Evolutionary conservation across 164 flowering plant species (phyloP), one percentile per base, ranked within the genome.

Genomic region (Houttuynia cordata): DNA sequence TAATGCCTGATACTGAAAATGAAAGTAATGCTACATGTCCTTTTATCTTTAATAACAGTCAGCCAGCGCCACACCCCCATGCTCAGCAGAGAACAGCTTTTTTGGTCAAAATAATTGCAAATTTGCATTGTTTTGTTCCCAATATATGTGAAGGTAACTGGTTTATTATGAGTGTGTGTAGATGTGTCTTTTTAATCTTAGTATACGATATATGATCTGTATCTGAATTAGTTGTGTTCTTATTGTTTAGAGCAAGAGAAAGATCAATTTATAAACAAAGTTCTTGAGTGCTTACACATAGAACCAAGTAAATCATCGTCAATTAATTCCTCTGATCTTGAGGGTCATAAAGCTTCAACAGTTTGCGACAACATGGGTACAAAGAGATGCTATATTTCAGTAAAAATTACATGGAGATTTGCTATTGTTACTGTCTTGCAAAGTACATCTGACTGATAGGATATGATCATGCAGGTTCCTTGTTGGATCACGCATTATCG

Each of bases 101-200:
- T 51, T 72, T 94, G 77, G 86, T 94, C 71, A 94, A 94, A 87
- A 74, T 91, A 55, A 81, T 94, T 63, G 99, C 99, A 67, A 91
- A 94, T 74, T 96, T 94, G 54, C 97, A 91, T 58, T 94, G 95
- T 70, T 91, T 84, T 80, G 83, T 86, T 68, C 97, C 96, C 50
- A 76, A 72, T 62, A 80, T 94, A 13, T 94, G 99, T 71, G 83
- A 83, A 84, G 99, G 99, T 94, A 23, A 66, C 13, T 45, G 8
- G 8, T 14, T 8, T 1, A 23, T 24, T 54, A 23, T 54, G 24
- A 5, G 19, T 24, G 14, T 54, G 2, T 30, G 14, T 24, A 21
- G 10, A 17, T 23, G 18, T 10, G 37, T 30, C 37, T 30, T 30
- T 30, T 2, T 30, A 30, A 18, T 24, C 39, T 7, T 61, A 14